Conservation (phyloP, 805 yeast species). For the Candida berthetii region DNA sequence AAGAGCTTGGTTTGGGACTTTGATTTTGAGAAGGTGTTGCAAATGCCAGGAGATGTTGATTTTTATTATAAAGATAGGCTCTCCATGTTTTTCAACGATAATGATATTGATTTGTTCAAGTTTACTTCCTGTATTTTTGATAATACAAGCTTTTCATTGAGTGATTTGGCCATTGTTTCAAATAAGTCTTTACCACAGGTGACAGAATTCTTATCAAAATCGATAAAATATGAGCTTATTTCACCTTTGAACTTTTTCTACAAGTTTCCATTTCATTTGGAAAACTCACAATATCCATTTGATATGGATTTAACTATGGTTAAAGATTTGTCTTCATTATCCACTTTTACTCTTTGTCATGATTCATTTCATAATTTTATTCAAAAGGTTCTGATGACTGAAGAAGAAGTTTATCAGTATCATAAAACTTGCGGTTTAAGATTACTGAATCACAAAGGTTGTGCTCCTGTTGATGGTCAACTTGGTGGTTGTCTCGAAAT, state of each 20-base stretch:
- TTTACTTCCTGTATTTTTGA: constrained; percentile 36
- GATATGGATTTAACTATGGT: constrained; percentile 22
- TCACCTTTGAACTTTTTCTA: constrained; percentile 35
- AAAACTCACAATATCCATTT: constrained; percentile 17
- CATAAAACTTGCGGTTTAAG: constrained; percentile 39
- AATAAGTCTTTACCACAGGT: constrained; percentile 26
- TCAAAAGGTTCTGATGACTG: constrained; percentile 16
- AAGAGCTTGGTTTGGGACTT: constrained; percentile 14
- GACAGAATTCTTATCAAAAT: constrained; percentile 25
- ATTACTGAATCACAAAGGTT: constrained; percentile 12
- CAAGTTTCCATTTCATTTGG: constrained; percentile 39
- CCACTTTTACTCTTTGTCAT: constrained; percentile 34
- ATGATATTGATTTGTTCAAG: constrained; percentile 24
- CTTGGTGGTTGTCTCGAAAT: constrained; percentile 7
- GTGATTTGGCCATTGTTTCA: constrained; percentile 32
- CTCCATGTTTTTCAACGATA: constrained; percentile 12
- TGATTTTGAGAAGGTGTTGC: constrained; percentile 7
- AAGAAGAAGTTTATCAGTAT: constrained; percentile 21
- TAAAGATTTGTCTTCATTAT: constrained; percentile 27
- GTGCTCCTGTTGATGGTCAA: constrained; percentile 1
- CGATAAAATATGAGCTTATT: constrained; percentile 27
- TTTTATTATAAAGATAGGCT: constrained; percentile 13
- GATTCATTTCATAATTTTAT: constrained; percentile 30
- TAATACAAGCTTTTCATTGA: constrained; percentile 26
- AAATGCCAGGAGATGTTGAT: constrained; percentile 6